phyloP scores from a whole-genome alignment of 2,329 filamentous ascomycete species.

The Cadophora luteo-olivacea region DNA sequence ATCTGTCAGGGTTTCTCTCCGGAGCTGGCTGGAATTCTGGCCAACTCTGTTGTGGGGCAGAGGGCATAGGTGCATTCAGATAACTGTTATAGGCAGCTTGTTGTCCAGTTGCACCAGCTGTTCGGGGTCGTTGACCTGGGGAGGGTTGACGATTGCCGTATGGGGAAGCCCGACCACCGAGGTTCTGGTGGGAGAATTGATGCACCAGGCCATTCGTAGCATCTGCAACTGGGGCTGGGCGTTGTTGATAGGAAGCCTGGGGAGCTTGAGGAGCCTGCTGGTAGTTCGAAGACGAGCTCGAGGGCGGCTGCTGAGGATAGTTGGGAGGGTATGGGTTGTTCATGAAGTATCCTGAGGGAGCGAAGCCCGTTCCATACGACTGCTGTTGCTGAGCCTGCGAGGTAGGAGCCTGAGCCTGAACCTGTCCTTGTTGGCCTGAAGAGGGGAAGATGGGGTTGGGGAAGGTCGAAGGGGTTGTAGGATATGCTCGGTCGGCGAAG shows the following conservation, averaged over 20 bases:
- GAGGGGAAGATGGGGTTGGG: slow-evolving; percentile 76
- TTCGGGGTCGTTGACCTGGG: slow-evolving; percentile 80
- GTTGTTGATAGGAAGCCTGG: slow-evolving; percentile 52
- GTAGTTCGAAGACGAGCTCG: slow-evolving; percentile 52
- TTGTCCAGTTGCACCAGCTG: slow-evolving; percentile 74
- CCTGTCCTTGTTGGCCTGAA: slow-evolving; percentile 46
- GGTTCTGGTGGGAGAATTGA: slow-evolving; percentile 96
- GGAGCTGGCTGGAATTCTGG: slow-evolving; percentile 80
- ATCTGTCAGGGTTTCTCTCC: slow-evolving; percentile 86
- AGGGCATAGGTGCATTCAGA: slow-evolving; percentile 71
- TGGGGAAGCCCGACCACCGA: slow-evolving; percentile 74
- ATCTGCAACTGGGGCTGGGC: slow-evolving; percentile 71
- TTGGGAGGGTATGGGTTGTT: slow-evolving; percentile 60
- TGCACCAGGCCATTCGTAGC: slow-evolving; percentile 90
- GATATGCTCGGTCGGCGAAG: slow-evolving; percentile 78
- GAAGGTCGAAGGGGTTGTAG: slow-evolving; percentile 93
- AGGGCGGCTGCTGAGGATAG: slow-evolving; percentile 48
- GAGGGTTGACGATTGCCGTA: slow-evolving; percentile 73
- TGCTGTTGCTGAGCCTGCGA: slow-evolving; percentile 44
- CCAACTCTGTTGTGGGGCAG: slow-evolving; percentile 59
- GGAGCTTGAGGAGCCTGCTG: slow-evolving; percentile 62
- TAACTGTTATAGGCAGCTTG: slow-evolving; percentile 70
- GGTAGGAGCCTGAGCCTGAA: slow-evolving; percentile 33
- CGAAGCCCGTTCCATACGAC: slow-evolving; percentile 54
- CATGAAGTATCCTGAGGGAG: slow-evolving; percentile 62